Evolutionary conservation across 345 rosid species (phyloP), one percentile per base, ranked within the genome.

Genomic region (Excoecaria agallocha): DNA sequence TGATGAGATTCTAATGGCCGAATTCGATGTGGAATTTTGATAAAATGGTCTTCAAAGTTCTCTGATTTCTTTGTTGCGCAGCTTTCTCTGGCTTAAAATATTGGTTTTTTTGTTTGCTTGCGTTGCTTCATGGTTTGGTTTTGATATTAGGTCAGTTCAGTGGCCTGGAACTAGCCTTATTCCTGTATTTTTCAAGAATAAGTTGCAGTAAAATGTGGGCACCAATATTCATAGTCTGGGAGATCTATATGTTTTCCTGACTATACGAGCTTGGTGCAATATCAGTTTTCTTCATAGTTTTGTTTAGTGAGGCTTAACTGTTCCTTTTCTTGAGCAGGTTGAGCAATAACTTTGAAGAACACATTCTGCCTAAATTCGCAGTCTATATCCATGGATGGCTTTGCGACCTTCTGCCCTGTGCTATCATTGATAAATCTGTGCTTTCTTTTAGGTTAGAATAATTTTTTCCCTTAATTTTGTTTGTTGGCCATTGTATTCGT

Each of bases 1-100:
- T 81, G 86, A 81, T 68, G 86, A 79, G 72, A 50, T 57, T 72
- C 22, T 43, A 24, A 25, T 63, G 37, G 16, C 83, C 63, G 83
- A 81, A 84, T 43, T 69, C 65, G 24, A 68, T 84, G 84, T 84
- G 62, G 82, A 84, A 80, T 20, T 15, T 55, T 72, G 3, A 69
- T 63, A 46, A 43, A 80, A 22, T 65, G 67, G 75, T 71, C 87
- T 84, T 81, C 83, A 79, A 84, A 81, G 83, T 81, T 84, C 86
- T 84, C 84, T 84, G 86, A 84, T 84, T 66, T 66, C 78, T 68
- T 75, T 68, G 58, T 74, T 74, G 19, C 12, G 38, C 24, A 61
- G n/a, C 25, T 60, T 20, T 1, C 17, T 74, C 19, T 66, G 20
- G 57, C 5, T 35, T 15, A 11, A 65, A 41, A 11, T 41, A n/a